Conservation (phyloP, 257 asterid genomes). For the Jacaranda copaia region DNA sequence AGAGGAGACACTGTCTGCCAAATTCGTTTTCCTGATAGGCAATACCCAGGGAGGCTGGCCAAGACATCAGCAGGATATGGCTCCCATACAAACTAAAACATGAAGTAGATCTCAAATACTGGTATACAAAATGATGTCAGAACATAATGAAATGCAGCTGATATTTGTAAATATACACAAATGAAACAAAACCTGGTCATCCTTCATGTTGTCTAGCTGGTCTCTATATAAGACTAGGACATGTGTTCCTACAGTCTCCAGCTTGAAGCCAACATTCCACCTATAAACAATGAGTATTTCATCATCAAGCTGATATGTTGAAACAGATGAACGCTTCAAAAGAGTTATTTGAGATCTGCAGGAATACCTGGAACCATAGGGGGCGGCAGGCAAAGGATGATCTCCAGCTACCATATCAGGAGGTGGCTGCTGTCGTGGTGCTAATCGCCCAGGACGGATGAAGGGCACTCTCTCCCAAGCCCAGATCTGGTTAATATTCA, state of each 20-base stretch:
- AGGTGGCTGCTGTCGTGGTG: conserved; percentile 67
- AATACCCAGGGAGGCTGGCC: conserved; percentile 70
- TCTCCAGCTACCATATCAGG: conserved; percentile 52
- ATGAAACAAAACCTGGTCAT: conserved; percentile 54
- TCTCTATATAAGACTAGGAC: conserved; percentile 58
- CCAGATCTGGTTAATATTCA: conserved; percentile 60
- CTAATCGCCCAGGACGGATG: conserved; percentile 77
- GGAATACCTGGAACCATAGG: conserved; percentile 78
- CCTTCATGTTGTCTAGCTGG: conserved; percentile 68
- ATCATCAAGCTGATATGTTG: conserved; percentile 6
- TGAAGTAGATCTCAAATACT: conserved; percentile 32
- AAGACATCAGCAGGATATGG: conserved; percentile 64
- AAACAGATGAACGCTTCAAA: conserved; percentile 11
- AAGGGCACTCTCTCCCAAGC: conserved; percentile 88
- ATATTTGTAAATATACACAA: conserved; percentile 1
- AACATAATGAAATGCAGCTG: conserved; percentile 4
- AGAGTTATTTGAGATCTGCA: conserved; percentile 22
- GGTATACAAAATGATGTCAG: not conserved
- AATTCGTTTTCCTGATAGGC: conserved; percentile 63
- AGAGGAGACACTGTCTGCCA: conserved; percentile 79
- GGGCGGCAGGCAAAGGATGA: conserved; percentile 63
- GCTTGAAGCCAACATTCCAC: conserved; percentile 88
- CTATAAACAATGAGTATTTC: conserved; percentile 44
- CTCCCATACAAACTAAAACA: conserved; percentile 75
- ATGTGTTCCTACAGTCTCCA: conserved; percentile 77